Percentiles rank a stretch among this genome's conserved stretches.
Evolutionary conservation across 2,329 filamentous ascomycete genomes (phyloP).

Genomic region (Apiospora phragmitis): DNA sequence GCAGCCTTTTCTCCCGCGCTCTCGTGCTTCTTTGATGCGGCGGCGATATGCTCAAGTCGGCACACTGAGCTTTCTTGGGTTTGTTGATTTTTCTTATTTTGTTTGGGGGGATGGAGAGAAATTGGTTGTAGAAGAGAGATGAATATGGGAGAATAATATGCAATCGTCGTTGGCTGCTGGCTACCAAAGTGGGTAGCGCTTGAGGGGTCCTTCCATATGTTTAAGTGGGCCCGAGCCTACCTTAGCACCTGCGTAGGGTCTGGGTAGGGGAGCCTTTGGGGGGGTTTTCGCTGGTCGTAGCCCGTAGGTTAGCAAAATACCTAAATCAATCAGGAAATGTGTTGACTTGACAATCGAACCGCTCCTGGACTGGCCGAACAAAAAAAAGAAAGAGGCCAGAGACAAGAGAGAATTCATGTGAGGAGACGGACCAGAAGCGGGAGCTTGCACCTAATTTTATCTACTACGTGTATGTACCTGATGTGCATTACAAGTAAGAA

Average conservation of each 20-base stretch:
- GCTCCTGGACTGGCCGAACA: background rate
- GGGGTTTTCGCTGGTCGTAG: background rate
- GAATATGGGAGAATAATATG: slow-evolving; percentile 2
- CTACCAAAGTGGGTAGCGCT: slow-evolving; percentile 7
- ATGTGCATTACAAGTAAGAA: background rate
- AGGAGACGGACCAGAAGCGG: background rate
- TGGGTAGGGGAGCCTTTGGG: background rate
- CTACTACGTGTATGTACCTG: background rate
- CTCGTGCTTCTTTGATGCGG: slow-evolving; percentile 1
- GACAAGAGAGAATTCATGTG: background rate
- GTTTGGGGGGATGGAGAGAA: slow-evolving; percentile 7
- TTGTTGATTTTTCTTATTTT: slow-evolving; percentile 7
- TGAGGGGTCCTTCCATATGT: slow-evolving; percentile 4
- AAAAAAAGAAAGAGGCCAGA: background rate
- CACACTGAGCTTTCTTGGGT: slow-evolving; percentile 1
- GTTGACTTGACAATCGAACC: background rate
- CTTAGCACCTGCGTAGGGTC: slow-evolving; percentile 1
- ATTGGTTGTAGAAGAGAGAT: slow-evolving; percentile 7
- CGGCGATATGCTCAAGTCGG: slow-evolving; percentile 2
- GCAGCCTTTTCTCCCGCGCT: background rate
- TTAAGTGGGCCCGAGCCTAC: background rate
- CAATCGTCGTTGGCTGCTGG: slow-evolving; percentile 4
- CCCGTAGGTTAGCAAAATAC: background rate
- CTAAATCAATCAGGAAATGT: background rate
- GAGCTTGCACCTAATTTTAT: background rate